These are phyloP conservation scores for Fusarium chaquense DNA, from an alignment of 2,329 filamentous ascomycete genomes.

Conservation along the genomic window DNA sequence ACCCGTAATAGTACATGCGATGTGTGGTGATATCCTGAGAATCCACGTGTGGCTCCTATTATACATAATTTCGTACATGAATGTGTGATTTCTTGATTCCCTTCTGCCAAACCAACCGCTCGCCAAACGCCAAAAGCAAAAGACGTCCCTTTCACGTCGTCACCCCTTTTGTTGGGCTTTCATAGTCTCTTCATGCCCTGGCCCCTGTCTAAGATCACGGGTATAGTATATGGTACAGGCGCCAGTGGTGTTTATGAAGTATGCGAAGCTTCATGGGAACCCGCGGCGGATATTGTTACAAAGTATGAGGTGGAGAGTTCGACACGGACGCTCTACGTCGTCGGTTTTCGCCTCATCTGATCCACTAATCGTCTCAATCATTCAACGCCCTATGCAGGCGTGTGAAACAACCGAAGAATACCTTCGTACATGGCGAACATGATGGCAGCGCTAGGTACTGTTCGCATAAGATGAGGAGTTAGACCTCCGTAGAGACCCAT, in stretches of 20 bases:
- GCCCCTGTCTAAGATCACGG: not conserved
- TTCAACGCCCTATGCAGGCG: constrained; percentile 47
- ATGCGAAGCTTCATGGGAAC: not conserved
- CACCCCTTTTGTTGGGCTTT: constrained; percentile 22
- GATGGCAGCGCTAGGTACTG: constrained; percentile 92
- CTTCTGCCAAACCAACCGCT: constrained; percentile 20
- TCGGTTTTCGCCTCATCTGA: not conserved
- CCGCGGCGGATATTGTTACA: constrained; percentile 30
- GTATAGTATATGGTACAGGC: constrained; percentile 25
- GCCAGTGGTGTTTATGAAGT: constrained; percentile 2
- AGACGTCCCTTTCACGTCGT: constrained; percentile 11
- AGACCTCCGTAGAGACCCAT: constrained; percentile 89
- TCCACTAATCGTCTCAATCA: not conserved
- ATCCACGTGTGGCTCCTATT: constrained; percentile 16
- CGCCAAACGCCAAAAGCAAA: constrained; percentile 34
- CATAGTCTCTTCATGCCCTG: constrained; percentile 9
- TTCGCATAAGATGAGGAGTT: constrained; percentile 90
- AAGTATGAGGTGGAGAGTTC: not conserved
- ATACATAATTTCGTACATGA: constrained; percentile 36
- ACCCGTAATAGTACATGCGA: constrained; percentile 1
- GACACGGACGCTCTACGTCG: not conserved
- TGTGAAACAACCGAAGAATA: constrained; percentile 63
- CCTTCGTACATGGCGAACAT: constrained; percentile 92
- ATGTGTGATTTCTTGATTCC: constrained; percentile 8
- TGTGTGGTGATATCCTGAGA: constrained; percentile 14